Percentiles rank a stretch among this genome's conserved stretches.
These are phyloP conservation scores for Opeltia flavorubescens DNA, from an alignment of 495 filamentous ascomycete genomes.

Conservation along the genomic window DNA sequence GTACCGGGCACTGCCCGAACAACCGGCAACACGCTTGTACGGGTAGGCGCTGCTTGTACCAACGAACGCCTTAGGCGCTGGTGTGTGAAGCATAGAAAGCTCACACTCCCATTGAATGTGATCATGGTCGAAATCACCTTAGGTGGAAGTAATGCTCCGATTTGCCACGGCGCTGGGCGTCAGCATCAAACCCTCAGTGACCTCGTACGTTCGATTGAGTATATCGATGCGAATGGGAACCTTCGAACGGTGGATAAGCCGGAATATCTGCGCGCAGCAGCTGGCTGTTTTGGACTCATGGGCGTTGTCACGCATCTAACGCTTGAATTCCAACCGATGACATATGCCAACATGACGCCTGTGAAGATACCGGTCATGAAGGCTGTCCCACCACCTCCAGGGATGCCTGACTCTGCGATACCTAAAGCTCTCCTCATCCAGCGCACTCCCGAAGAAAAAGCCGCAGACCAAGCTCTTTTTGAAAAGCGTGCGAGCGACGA, in stretches of 20 bases:
- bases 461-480: slow-evolving; percentile 13
- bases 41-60: slow-evolving; percentile 31
- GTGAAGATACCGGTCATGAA: slow-evolving; percentile 27
- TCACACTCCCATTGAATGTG: slow-evolving; percentile 31
- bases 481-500: slow-evolving; percentile 24
- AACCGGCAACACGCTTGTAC: slow-evolving; percentile 19
- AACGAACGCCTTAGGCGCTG: slow-evolving; percentile 37
- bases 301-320: slow-evolving; percentile 40
- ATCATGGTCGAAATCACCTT: slow-evolving; percentile 38
- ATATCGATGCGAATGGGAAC: slow-evolving; percentile 35
- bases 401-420: background rate
- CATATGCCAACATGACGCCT: slow-evolving; percentile 32
- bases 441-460: slow-evolving; percentile 13
- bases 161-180: slow-evolving; percentile 36
- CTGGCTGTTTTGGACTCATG: slow-evolving; percentile 36
- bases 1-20: slow-evolving; percentile 18
- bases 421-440: background rate
- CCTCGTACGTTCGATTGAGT: slow-evolving; percentile 32
- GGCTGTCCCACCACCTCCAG: slow-evolving; percentile 28
- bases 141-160: slow-evolving; percentile 34
- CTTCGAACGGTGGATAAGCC: slow-evolving; percentile 28
- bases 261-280: slow-evolving; percentile 28
- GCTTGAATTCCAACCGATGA: slow-evolving; percentile 35
- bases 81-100: slow-evolving; percentile 26
- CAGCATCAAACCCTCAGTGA: slow-evolving; percentile 31